Evolutionary conservation across 495 filamentous ascomycete genomes (phyloP).

Genomic region (Acidomyces sp.): DNA sequence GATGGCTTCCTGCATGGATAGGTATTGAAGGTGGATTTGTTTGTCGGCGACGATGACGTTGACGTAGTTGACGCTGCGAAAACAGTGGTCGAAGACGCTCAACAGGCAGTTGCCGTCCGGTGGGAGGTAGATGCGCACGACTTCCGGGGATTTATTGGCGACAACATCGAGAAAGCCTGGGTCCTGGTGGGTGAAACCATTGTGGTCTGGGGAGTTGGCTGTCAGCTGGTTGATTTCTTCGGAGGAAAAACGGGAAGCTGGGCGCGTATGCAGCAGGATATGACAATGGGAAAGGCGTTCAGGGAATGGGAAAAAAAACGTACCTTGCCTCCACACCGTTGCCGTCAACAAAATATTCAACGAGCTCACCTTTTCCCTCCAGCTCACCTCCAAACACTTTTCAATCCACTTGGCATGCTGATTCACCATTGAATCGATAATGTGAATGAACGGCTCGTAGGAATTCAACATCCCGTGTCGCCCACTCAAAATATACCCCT

Average conservation of each 20-base stretch:
- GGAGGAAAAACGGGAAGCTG: too few species aligned
- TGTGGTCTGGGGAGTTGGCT: slow-evolving; percentile 41
- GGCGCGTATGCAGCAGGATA: too few species aligned
- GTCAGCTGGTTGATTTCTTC: slow-evolving; percentile 1
- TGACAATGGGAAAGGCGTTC: too few species aligned
- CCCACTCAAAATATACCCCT: slow-evolving; percentile 59
- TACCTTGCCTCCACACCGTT: slow-evolving; percentile 55
- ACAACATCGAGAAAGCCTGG: slow-evolving; percentile 64
- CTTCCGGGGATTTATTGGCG: slow-evolving; percentile 60
- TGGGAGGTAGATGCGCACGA: slow-evolving; percentile 64
- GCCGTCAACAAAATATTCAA: slow-evolving; percentile 64
- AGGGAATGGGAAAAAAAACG: background rate
- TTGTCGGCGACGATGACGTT: slow-evolving; percentile 67
- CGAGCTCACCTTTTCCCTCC: slow-evolving; percentile 52
- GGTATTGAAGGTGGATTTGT: slow-evolving; percentile 59
- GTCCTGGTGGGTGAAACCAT: slow-evolving; percentile 68
- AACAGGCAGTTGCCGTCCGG: slow-evolving; percentile 63
- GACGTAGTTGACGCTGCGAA: slow-evolving; percentile 57
- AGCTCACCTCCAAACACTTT: slow-evolving; percentile 59
- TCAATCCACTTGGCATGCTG: slow-evolving; percentile 74
- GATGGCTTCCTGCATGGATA: slow-evolving; percentile 52
- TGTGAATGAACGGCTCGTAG: slow-evolving; percentile 67
- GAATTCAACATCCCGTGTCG: slow-evolving; percentile 60
- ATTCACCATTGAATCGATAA: slow-evolving; percentile 70
- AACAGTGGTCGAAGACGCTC: slow-evolving; percentile 54